These are phyloP conservation scores for Heliamphora exappendiculata DNA, from an alignment of 148 eudicot genomes.

Conservation along the genomic window DNA sequence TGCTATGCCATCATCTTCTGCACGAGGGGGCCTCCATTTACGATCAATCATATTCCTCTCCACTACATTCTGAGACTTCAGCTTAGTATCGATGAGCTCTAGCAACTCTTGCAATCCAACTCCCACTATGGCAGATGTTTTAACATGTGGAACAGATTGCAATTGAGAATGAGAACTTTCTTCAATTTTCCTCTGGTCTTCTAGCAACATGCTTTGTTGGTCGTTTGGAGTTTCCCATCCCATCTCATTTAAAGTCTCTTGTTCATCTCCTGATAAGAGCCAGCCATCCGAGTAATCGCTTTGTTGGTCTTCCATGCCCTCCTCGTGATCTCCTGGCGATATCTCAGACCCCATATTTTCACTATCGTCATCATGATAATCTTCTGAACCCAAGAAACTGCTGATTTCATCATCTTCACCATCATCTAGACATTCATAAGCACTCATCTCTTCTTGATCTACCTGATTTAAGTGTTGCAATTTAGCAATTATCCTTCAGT, in stretches of 20 bases:
- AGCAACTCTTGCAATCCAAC: slow-evolving; percentile 84
- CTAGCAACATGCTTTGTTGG: slow-evolving; percentile 13
- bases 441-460: slow-evolving; percentile 46
- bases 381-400: slow-evolving; percentile 11
- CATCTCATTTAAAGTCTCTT: slow-evolving; percentile 28
- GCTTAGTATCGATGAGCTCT: slow-evolving; percentile 64
- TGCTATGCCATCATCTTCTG: slow-evolving; percentile 37
- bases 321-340: slow-evolving; percentile 20
- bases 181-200: slow-evolving; percentile 8
- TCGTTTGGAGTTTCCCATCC: slow-evolving; percentile 28
- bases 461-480: slow-evolving; percentile 32
- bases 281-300: slow-evolving; percentile 35
- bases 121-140: slow-evolving; percentile 40
- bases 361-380: slow-evolving; percentile 20
- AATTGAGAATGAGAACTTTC: slow-evolving; percentile 6
- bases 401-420: slow-evolving; percentile 12
- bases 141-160: slow-evolving; percentile 26
- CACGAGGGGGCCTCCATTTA: slow-evolving; percentile 76
- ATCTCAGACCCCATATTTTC: slow-evolving; percentile 19
- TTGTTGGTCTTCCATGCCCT: slow-evolving; percentile 19
- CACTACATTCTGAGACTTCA: slow-evolving; percentile 30
- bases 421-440: slow-evolving; percentile 14
- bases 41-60: slow-evolving; percentile 41
- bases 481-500: neutral
- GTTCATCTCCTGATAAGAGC: slow-evolving; percentile 29